Percentiles rank a stretch among this genome's conserved stretches.
Conservation (phyloP, 2,329 filamentous ascomycete species). For the Tolypocladium cylindrosporum region DNA sequence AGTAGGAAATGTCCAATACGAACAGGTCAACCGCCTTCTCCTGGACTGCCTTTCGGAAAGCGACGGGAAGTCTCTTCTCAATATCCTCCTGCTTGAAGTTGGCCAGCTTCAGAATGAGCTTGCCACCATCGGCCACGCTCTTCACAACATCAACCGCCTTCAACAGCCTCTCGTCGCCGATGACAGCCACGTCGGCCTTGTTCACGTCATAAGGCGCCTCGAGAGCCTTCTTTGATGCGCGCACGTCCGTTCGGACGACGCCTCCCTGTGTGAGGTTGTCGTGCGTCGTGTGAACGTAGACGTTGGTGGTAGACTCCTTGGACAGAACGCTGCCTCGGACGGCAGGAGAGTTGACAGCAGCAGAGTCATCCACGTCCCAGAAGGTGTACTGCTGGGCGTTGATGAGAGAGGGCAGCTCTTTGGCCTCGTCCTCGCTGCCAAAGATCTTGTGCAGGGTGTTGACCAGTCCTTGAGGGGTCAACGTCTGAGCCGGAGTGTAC, state of each 20-base stretch:
- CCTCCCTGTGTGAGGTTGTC: conserved; percentile 66
- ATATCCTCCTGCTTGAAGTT: conserved; percentile 79
- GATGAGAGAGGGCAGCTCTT: conserved; percentile 32
- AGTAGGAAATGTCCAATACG: conserved; percentile 62
- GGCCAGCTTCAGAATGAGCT: conserved; percentile 65
- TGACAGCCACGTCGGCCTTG: conserved; percentile 66
- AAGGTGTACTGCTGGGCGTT: conserved; percentile 79
- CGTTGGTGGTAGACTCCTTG: conserved; percentile 58
- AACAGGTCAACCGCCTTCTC: conserved; percentile 63
- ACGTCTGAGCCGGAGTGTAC: conserved; percentile 60
- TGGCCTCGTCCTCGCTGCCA: conserved; percentile 43
- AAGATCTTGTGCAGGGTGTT: conserved; percentile 39
- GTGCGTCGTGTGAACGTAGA: conserved; percentile 52
- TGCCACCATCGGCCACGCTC: conserved; percentile 59
- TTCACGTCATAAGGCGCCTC: conserved; percentile 77
- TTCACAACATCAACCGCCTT: conserved; percentile 66
- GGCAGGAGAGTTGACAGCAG: conserved; percentile 53
- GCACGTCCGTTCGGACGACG: conserved; percentile 72
- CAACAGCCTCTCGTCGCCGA: conserved; percentile 72
- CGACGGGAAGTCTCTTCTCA: conserved; percentile 71
- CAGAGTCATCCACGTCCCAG: conserved; percentile 79
- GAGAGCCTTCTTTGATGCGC: conserved; percentile 70
- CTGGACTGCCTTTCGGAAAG: conserved; percentile 61
- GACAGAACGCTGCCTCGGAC: conserved; percentile 51
- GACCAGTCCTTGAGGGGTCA: conserved; percentile 46